Evolutionary conservation across 179 eudicot species (phyloP).

Genomic region (Camellia oleifera): DNA sequence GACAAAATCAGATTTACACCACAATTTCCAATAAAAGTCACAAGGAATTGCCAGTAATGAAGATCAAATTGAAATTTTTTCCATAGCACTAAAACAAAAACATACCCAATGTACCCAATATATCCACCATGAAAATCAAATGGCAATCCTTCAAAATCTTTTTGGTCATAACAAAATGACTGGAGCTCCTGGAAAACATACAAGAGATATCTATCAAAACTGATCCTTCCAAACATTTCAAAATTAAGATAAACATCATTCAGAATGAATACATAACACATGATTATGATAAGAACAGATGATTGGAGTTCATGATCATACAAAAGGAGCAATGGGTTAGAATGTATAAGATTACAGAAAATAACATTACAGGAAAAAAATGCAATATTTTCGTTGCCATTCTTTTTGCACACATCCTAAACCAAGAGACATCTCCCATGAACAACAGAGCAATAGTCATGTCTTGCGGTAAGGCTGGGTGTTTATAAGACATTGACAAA

Average conservation of each 20-base stretch:
- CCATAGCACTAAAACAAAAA: neutral
- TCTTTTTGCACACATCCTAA: neutral
- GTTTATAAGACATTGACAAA: neutral
- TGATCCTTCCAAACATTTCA: neutral
- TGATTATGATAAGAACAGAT: neutral
- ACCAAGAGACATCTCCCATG: neutral
- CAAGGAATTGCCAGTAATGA: neutral
- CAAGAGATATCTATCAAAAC: constrained; percentile 4
- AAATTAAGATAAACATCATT: neutral
- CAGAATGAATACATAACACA: neutral
- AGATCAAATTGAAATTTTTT: neutral
- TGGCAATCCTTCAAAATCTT: constrained; percentile 79
- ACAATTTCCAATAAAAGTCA: neutral
- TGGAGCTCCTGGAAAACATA: constrained; percentile 70
- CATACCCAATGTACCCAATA: constrained; percentile 96
- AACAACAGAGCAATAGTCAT: neutral
- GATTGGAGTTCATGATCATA: neutral
- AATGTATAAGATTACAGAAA: neutral
- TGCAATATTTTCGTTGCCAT: neutral
- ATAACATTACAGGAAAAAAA: neutral
- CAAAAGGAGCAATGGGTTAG: neutral
- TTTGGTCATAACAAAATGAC: constrained; percentile 54
- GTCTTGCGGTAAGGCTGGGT: neutral
- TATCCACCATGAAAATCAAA: constrained; percentile 97
- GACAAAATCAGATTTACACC: neutral